A percentile compares a stretch with the other conserved stretches of the same genome.
Evolutionary conservation across 2,329 filamentous ascomycete species (phyloP).

Genomic region (Pseudocercospora fuligena): DNA sequence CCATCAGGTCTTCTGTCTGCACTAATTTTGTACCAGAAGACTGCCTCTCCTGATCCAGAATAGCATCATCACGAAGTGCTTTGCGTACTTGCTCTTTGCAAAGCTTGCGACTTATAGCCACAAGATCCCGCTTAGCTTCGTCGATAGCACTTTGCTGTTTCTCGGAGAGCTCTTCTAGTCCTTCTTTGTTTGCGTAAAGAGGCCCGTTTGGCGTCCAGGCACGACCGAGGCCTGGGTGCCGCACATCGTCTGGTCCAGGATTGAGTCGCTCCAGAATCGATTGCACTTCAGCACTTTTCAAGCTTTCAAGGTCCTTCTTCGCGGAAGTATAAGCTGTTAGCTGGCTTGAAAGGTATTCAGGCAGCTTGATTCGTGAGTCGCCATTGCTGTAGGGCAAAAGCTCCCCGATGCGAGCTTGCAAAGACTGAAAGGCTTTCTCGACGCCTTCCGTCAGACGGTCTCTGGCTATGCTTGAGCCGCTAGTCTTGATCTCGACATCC

Average conservation of each 20-base stretch:
- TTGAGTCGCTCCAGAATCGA: background rate
- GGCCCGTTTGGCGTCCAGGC: background rate
- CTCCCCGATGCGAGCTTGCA: background rate
- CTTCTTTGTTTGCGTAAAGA: background rate
- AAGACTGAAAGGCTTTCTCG: background rate
- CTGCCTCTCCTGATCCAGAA: background rate
- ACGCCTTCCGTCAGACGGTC: background rate
- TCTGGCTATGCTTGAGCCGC: background rate
- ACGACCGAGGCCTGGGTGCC: background rate
- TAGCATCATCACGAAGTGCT: background rate
- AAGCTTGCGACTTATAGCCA: background rate
- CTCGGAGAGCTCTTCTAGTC: background rate
- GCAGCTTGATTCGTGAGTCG: background rate
- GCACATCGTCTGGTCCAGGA: background rate
- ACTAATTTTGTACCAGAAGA: background rate
- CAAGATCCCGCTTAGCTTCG: background rate
- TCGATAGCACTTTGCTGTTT: background rate
- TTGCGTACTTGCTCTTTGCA: background rate
- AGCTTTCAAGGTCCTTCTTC: background rate
- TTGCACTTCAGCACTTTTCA: background rate
- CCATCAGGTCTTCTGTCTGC: background rate
- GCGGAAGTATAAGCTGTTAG: background rate
- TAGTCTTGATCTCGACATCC: background rate
- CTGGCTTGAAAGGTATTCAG: background rate
- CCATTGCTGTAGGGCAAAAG: background rate